Conservation (phyloP, 371 early-diverging fungal species). For the Mortierella sp. region DNA sequence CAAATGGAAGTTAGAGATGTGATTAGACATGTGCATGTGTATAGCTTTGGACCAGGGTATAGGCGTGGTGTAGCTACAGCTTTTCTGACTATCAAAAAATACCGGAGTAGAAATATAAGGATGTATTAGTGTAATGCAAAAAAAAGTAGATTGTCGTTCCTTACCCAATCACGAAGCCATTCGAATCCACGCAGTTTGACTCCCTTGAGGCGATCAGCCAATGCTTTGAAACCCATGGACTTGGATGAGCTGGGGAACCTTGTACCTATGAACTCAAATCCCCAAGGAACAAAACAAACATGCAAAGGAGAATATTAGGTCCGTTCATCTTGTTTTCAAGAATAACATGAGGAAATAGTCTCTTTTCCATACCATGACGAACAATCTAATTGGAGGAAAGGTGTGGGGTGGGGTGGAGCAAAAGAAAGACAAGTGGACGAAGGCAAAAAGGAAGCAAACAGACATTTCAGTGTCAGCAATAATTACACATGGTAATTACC, state of each 20-base stretch:
- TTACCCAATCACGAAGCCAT: constrained; percentile 50
- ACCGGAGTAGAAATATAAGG: too few species aligned
- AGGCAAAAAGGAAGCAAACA: too few species aligned
- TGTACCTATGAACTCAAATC: constrained; percentile 27
- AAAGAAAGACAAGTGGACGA: neutral
- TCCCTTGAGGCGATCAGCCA: constrained; percentile 23
- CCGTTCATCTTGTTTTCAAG: neutral
- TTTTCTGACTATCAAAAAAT: too few species aligned
- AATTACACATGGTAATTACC: neutral
- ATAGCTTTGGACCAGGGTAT: neutral
- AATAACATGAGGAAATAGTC: neutral
- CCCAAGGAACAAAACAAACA: neutral
- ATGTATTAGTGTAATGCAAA: neutral
- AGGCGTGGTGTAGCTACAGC: too few species aligned
- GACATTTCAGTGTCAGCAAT: neutral
- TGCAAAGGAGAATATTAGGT: neutral
- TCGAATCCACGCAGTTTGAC: constrained; percentile 28
- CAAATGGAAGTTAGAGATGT: neutral
- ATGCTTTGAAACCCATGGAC: neutral
- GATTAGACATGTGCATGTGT: neutral
- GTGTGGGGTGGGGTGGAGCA: neutral
- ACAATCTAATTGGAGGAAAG: constrained; percentile 11
- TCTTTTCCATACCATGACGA: constrained; percentile 27
- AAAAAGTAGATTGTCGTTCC: neutral
- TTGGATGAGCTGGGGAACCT: constrained; percentile 38